phyloP scores from a whole-genome alignment of 345 rosid genomes.

The Salix arbutifolia region DNA sequence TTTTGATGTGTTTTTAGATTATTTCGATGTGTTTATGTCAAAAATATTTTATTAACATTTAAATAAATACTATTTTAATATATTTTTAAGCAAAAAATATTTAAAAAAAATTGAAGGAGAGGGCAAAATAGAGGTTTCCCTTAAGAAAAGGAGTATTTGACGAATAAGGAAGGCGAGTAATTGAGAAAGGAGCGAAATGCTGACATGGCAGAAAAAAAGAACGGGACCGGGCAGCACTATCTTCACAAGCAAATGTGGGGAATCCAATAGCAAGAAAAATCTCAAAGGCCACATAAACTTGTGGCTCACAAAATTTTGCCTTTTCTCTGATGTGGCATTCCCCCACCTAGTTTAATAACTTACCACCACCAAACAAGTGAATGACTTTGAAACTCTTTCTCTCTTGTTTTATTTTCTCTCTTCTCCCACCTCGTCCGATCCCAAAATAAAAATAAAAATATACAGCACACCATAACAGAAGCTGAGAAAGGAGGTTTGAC shows the following conservation, averaged over 20 bases:
- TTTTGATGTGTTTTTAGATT: too few relatives aligned
- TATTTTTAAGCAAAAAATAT: too few relatives aligned
- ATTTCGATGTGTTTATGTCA: too few relatives aligned
- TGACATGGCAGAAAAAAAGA: conserved; percentile 18
- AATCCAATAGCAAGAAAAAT: conserved; percentile 38
- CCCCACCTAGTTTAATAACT: conserved; percentile 11
- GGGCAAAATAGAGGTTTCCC: background rate
- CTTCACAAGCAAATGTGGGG: conserved; percentile 34
- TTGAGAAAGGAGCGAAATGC: background rate
- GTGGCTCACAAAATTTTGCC: conserved; percentile 41
- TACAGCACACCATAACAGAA: background rate
- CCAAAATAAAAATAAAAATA: background rate
- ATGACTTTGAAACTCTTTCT: background rate
- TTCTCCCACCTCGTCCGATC: conserved; percentile 9
- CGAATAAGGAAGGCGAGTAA: background rate
- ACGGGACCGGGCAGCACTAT: conserved; percentile 32
- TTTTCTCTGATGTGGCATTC: conserved; percentile 40
- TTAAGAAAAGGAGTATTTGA: background rate
- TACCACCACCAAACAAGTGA: background rate
- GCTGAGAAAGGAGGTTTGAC: background rate
- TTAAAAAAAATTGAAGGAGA: too few relatives aligned
- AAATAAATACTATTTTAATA: too few relatives aligned
- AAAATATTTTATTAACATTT: too few relatives aligned
- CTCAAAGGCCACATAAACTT: conserved; percentile 46
- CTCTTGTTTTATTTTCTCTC: background rate